Conservation (phyloP, 768 basidiomycete genomes). For the Boletus subcaerulescens region DNA sequence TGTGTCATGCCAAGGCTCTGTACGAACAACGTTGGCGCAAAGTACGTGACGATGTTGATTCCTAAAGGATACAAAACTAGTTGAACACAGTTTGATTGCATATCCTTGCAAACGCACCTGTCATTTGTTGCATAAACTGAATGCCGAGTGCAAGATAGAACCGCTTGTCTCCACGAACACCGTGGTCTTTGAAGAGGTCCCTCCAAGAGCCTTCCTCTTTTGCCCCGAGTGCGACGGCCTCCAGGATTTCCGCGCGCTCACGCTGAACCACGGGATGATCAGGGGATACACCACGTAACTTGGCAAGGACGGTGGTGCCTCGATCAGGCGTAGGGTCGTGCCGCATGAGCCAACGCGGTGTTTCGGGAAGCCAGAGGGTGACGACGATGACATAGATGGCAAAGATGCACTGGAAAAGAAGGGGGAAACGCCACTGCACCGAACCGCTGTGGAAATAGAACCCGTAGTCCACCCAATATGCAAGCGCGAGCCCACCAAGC, state of each 20-base stretch:
- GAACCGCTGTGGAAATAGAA: neutral
- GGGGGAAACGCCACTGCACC: neutral
- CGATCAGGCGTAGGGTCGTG: neutral
- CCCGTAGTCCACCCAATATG: neutral
- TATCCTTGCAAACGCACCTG: neutral
- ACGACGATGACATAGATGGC: neutral
- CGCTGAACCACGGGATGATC: neutral
- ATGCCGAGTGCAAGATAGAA: neutral
- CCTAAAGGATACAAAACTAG: neutral
- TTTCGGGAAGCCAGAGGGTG: neutral
- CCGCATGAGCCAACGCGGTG: neutral
- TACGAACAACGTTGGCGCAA: neutral
- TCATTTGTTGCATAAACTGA: neutral
- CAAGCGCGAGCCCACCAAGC: neutral
- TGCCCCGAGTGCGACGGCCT: neutral
- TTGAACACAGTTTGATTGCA: neutral
- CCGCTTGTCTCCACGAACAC: neutral
- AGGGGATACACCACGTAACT: neutral
- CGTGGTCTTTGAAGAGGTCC: neutral
- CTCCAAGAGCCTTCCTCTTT: neutral
- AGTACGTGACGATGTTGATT: neutral
- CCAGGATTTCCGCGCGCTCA: neutral
- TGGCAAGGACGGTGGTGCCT: neutral
- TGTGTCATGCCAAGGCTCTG: neutral
- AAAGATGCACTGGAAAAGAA: neutral